phyloP scores from a whole-genome alignment of 768 basidiomycete genomes.

The Agrocybe chaxingu region DNA sequence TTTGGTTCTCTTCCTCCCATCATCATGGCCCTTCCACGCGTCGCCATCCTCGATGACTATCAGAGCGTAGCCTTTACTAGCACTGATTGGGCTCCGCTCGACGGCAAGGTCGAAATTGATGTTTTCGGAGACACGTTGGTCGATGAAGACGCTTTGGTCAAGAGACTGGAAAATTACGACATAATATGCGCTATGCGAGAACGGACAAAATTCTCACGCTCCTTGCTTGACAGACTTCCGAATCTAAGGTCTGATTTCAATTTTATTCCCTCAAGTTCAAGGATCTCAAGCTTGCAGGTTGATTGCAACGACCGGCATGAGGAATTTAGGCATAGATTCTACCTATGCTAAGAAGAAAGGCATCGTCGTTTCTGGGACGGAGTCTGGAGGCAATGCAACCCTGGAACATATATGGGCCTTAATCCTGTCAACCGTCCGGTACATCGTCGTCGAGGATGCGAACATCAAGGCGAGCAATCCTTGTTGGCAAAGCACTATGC shows the following conservation, averaged over 20 bases:
- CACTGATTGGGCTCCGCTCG: constrained; percentile 52
- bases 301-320: constrained; percentile 54
- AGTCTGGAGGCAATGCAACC: constrained; percentile 41
- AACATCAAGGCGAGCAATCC: constrained; percentile 41
- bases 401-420: constrained; percentile 66
- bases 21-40: constrained; percentile 24
- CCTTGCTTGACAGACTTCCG: constrained; percentile 51
- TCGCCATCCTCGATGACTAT: constrained; percentile 65
- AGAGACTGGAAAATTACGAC: constrained; percentile 47
- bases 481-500: constrained; percentile 53
- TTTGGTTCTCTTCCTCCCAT: constrained; percentile 1
- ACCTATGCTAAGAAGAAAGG: constrained; percentile 43
- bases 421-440: constrained; percentile 47
- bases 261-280: not conserved
- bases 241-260: constrained; percentile 40
- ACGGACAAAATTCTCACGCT: constrained; percentile 51
- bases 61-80: constrained; percentile 46
- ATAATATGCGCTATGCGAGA: constrained; percentile 69
- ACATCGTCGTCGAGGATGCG: constrained; percentile 46
- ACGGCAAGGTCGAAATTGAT: constrained; percentile 35
- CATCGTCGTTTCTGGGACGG: constrained; percentile 52
- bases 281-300: constrained; percentile 26
- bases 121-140: constrained; percentile 49
- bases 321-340: constrained; percentile 49
- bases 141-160: constrained; percentile 48